Percentiles rank a stretch among this genome's conserved stretches.
Conservation (phyloP, 345 rosid species). For the Eutrema yunnanense region DNA sequence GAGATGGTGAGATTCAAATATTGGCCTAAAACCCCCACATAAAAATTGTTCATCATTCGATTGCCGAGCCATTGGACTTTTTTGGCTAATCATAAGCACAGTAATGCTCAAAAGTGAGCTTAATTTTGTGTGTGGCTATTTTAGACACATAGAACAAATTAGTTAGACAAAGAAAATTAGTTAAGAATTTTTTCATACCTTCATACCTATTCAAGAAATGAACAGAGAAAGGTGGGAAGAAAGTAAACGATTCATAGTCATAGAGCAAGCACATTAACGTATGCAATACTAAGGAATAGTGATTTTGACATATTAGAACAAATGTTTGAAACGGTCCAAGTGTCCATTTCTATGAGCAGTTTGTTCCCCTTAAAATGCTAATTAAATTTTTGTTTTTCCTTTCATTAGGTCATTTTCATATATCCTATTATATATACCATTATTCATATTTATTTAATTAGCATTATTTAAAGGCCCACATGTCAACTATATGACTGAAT, state of each 20-base stretch:
- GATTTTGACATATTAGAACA: neutral
- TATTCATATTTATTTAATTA: neutral
- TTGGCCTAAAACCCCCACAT: neutral
- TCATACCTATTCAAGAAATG: neutral
- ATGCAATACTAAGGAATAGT: constrained; percentile 16
- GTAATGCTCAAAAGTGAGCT: neutral
- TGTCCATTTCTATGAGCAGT: constrained; percentile 8
- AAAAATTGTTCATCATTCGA: neutral
- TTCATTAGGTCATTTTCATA: neutral
- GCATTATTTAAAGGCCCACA: neutral
- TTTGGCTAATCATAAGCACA: neutral
- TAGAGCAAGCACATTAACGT: neutral
- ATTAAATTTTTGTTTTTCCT: neutral
- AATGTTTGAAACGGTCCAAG: constrained; percentile 10
- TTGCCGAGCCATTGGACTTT: neutral
- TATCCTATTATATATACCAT: neutral
- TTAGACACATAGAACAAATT: neutral
- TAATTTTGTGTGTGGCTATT: neutral
- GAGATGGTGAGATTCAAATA: neutral
- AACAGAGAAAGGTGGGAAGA: neutral
- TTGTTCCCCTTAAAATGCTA: neutral
- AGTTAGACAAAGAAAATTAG: constrained; percentile 3
- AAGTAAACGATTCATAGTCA: neutral
- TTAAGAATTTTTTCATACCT: neutral
- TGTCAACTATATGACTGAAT: neutral